Evolutionary conservation across 495 filamentous ascomycete genomes (phyloP), one percentile per base, ranked within the genome.

Genomic region (Xylaria telfairii): DNA sequence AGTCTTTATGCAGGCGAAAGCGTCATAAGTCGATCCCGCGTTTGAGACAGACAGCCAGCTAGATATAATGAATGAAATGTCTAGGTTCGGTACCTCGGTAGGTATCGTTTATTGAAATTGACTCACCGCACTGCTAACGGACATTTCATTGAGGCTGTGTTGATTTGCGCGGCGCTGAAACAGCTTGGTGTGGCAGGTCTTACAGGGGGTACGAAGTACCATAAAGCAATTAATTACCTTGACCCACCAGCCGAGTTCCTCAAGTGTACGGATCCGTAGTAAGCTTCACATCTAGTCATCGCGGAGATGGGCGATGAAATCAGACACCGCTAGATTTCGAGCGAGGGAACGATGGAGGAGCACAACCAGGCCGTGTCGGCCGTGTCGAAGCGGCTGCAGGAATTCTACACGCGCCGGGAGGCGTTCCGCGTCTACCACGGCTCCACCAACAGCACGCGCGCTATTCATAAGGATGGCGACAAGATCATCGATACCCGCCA

Each of bases 381-480:
- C 28, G 82, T 90, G 21, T 75, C 87, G 10, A 71, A 75, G 42
- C 75, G 73, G 34, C 85, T 91, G 21, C 76, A 78, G 57, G 70
- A 78, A 10, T 90, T 88, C 80, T 86, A 87, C 77, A 75, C 83
- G 6, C 82, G 79, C 28, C 82, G 84, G 41, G 82, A 88, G 65
- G 83, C 87, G 1, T 94, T 91, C 76, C 86, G 90, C 13, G 91
- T 94, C 67, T 90, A 84, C 75, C 91, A 93, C 81, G 92, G 92
- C 63, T 88, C 89, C 0, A 93, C 92, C 24, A 93, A 93, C 76
- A 92, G 88, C 82, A 94, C 92, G 7, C 88, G 92, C 0, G 78
- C 75, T 3, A 73, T 80, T 3, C 68, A 74, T 17, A 76, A 81
- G 51, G 77, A 78, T 49, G 76, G 75, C 8, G 80, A 83, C 60